A percentile compares a stretch with the other conserved stretches of the same genome.
Conservation (phyloP, 768 basidiomycete species). For the Serpula lacrymans region DNA sequence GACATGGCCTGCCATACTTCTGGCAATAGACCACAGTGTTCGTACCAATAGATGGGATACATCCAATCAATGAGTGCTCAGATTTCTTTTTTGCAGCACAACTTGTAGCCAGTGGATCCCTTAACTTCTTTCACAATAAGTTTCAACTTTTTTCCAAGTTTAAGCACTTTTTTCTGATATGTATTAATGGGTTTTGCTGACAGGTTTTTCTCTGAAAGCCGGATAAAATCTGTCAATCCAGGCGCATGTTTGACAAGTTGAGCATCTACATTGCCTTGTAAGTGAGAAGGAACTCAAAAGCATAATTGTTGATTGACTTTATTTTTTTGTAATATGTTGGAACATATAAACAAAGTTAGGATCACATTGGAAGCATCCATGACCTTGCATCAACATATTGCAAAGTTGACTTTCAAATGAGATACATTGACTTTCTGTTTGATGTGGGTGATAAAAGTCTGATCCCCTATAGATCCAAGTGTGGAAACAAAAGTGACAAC, state of each 20-base stretch:
- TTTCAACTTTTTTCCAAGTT: too few relatives aligned
- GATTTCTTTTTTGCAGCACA: constrained; percentile 14
- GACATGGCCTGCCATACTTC: constrained; percentile 10
- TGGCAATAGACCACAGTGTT: constrained; percentile 16
- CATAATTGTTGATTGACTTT: not conserved
- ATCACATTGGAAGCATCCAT: not conserved
- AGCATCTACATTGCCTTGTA: not conserved
- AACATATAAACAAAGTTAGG: not conserved
- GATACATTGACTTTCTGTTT: not conserved
- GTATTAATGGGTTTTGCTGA: too few relatives aligned
- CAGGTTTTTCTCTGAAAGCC: too few relatives aligned
- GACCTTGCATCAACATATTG: not conserved
- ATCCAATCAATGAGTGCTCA: constrained; percentile 9
- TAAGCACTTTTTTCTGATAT: too few relatives aligned
- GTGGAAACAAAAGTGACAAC: constrained; percentile 7
- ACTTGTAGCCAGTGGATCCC: too few relatives aligned
- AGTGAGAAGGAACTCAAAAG: constrained; percentile 4
- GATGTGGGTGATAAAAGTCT: constrained; percentile 5
- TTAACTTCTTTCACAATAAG: not conserved
- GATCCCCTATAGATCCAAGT: constrained; percentile 11
- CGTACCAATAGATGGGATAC: constrained; percentile 16
- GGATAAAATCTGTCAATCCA: too few relatives aligned
- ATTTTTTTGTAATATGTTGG: too few relatives aligned
- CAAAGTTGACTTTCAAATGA: not conserved
- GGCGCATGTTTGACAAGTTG: too few relatives aligned